A percentile compares a stretch with the other conserved stretches of the same genome.
These are phyloP conservation scores for Lenwebbia sp. DNA, from an alignment of 345 rosid genomes.

Conservation along the genomic window DNA sequence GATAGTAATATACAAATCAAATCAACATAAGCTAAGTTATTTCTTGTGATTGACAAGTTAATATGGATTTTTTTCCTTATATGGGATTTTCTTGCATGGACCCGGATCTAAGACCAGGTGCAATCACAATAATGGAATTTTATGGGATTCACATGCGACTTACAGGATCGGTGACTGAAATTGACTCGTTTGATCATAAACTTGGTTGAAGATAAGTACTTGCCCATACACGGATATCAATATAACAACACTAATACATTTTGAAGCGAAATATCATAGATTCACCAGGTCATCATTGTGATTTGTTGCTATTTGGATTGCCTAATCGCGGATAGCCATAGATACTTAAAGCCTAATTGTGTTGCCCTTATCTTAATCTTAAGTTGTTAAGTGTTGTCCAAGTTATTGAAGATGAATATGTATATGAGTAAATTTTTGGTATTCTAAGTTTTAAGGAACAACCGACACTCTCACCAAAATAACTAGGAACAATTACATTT, in stretches of 20 bases:
- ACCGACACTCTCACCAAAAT: background rate
- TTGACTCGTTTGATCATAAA: background rate
- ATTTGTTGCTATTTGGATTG: background rate
- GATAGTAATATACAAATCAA: background rate
- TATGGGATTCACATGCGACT: background rate
- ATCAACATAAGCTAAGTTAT: background rate
- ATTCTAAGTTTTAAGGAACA: background rate
- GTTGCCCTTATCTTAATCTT: background rate
- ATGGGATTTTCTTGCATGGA: background rate
- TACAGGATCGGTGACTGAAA: background rate
- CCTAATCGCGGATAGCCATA: background rate
- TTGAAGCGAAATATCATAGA: background rate
- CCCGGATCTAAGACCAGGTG: background rate
- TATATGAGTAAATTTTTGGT: background rate
- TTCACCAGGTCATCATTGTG: background rate
- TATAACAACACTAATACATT: background rate
- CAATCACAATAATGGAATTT: background rate
- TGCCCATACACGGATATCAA: background rate
- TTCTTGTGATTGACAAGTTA: background rate
- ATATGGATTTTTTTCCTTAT: background rate
- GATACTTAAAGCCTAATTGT: background rate
- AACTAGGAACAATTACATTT: background rate
- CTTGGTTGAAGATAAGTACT: background rate
- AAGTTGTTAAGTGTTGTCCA: background rate
- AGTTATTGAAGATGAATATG: background rate